A percentile compares a stretch with the other conserved stretches of the same genome.
Evolutionary conservation across 345 rosid species (phyloP).

Genomic region (Corchorus olitorius): DNA sequence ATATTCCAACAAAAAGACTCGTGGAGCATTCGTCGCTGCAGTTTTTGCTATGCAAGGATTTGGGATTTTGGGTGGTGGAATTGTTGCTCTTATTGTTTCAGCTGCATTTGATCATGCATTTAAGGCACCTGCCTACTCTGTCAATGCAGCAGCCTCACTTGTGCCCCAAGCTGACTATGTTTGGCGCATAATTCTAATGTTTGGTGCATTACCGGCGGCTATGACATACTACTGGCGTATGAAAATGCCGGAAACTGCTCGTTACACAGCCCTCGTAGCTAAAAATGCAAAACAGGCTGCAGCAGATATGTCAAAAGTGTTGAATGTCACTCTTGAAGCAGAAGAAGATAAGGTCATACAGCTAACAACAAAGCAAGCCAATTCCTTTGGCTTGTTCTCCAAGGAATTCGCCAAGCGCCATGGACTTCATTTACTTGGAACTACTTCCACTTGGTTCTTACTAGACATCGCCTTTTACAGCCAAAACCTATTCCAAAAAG

Average conservation of each 20-base stretch:
- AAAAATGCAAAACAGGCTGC: slow-evolving; percentile 52
- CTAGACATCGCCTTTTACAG: slow-evolving; percentile 52
- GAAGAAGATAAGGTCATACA: slow-evolving; percentile 32
- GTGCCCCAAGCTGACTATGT: slow-evolving; percentile 40
- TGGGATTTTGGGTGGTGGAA: slow-evolving; percentile 34
- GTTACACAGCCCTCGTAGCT: slow-evolving; percentile 48
- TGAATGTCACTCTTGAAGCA: slow-evolving; percentile 41
- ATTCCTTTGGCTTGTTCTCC: slow-evolving; percentile 40
- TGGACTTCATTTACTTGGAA: slow-evolving; percentile 41
- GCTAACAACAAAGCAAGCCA: not conserved
- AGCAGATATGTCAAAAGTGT: slow-evolving; percentile 50
- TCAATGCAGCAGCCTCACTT: slow-evolving; percentile 11
- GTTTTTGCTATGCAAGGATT: slow-evolving; percentile 36
- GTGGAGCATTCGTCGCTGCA: slow-evolving; percentile 31
- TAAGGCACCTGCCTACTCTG: slow-evolving; percentile 27
- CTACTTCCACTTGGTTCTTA: slow-evolving; percentile 48
- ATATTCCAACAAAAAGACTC: slow-evolving; percentile 39
- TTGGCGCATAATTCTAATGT: slow-evolving; percentile 46
- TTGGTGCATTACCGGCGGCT: slow-evolving; percentile 41
- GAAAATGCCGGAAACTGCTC: slow-evolving; percentile 55
- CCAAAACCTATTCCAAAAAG: slow-evolving; percentile 25
- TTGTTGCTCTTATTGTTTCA: slow-evolving; percentile 30
- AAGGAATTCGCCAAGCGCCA: slow-evolving; percentile 40
- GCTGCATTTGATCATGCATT: slow-evolving; percentile 23
- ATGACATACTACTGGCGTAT: slow-evolving; percentile 50